A percentile compares a stretch with the other conserved stretches of the same genome.
These are phyloP conservation scores for Xylariales sp. DNA, from an alignment of 2,329 filamentous ascomycete genomes.

Conservation along the genomic window DNA sequence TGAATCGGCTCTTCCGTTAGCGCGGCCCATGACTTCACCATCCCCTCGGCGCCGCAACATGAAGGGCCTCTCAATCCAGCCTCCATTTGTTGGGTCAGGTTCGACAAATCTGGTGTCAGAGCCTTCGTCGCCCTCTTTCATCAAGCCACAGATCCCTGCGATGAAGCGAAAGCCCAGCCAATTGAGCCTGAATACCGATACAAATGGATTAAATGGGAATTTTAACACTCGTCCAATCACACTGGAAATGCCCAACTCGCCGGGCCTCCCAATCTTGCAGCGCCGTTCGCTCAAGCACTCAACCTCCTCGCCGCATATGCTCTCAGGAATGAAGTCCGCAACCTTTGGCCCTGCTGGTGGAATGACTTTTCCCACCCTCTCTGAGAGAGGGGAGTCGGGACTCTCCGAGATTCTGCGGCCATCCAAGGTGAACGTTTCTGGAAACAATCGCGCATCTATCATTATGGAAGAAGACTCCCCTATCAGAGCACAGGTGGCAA, in stretches of 20 bases:
- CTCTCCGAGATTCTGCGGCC: conserved; percentile 55
- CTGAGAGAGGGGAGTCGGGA: conserved; percentile 56
- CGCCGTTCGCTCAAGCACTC: conserved; percentile 63
- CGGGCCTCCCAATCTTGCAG: conserved; percentile 55
- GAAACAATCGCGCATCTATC: conserved; percentile 26
- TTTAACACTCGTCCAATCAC: conserved; percentile 42
- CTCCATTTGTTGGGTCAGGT: conserved; percentile 43
- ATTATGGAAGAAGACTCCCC: conserved; percentile 55
- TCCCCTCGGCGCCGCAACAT: conserved; percentile 73
- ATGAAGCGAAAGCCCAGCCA: conserved; percentile 74
- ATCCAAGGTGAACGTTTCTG: conserved; percentile 32
- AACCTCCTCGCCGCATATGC: conserved; percentile 63
- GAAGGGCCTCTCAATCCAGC: conserved; percentile 78
- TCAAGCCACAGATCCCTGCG: conserved; percentile 70
- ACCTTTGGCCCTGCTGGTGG: conserved; percentile 58
- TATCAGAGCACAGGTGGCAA: conserved; percentile 59
- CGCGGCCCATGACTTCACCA: conserved; percentile 62
- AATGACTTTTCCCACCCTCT: conserved; percentile 59
- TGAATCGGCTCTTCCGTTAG: conserved; percentile 32
- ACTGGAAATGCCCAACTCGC: conserved; percentile 52
- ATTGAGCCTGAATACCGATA: conserved; percentile 70
- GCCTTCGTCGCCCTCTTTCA: conserved; percentile 71
- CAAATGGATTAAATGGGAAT: conserved; percentile 37
- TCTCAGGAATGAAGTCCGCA: conserved; percentile 53
- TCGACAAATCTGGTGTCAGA: conserved; percentile 54